Evolutionary conservation across 2,329 filamentous ascomycete genomes (phyloP), one percentile per base, ranked within the genome.

Genomic region (Pestalotiopsis sp.): DNA sequence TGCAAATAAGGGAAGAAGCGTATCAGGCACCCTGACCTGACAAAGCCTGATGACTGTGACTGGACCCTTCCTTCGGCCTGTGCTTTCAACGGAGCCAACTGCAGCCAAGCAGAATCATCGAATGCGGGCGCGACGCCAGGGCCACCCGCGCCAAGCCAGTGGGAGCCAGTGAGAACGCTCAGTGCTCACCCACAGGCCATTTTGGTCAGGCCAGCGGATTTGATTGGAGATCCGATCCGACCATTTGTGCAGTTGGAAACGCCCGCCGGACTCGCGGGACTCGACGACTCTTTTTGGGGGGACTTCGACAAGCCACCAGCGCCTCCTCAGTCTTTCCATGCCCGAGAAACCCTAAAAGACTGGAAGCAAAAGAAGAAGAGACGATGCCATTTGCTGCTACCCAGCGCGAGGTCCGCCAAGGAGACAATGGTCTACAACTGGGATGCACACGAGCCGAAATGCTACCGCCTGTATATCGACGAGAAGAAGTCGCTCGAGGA

Each of bases 401-500:
- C 31, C 45, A 6, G 36, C 17, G 27, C 38, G 23, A 14, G 14
- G 14, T 9, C 52, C 39, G 4, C 38, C 17, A 25, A 67, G 6
- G 49, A 41, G 4, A 80, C 61, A 72, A 85, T 85, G 84, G 82
- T 81, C 23, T 85, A 85, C 75, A 77, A 83, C 69, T 86, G 84
- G 83, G 81, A 82, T n/a, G 72, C 73, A 14, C 78, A 85, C 72
- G 79, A 78, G 74, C 78, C 83, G 66, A 80, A 75, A 74, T 83
- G 82, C 74, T 79, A 79, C 56, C 87, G 89, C 72, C 87, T 96
- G 75, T 96, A 94, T 75, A 93, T 95, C 73, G 88, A 90, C 69
- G 91, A 96, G 81, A 89, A 89, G 73, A 91, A 88, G 81, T 88
- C 89, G 56, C 82, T 95, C 68, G 89, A 92, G 74, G 90, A 95